Base-by-base conservation (phyloP, 2,329 filamentous ascomycete species). In the Calonectria crousiana region DNA sequence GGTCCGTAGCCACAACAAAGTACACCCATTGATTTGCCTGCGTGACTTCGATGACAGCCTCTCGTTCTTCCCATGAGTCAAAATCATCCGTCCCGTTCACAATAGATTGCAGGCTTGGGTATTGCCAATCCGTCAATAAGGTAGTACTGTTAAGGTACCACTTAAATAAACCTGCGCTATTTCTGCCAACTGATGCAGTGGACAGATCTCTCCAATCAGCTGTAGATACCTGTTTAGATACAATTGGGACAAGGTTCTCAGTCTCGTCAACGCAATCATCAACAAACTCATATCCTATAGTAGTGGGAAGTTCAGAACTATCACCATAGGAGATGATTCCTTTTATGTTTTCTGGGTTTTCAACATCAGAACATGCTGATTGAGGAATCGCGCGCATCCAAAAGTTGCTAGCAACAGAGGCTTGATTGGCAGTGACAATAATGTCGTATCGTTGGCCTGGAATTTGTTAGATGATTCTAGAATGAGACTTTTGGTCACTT, bases 61-160 rank as follows among this genome's bases (percentile, higher is more conserved):
- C 52, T 9, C 20, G 52, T 34, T 56, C 52, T 20, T 56, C 52
- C 30, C 20, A 56, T 23, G 52, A 14, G 28, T 56, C 52, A 20
- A 56, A 56, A 13, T 14, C 52, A 14, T 56, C 52, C 30, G 52
- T 56, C 5, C 78, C 73, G 30, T 72, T 70, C 14, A 75, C 20
- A 23, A 84, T 64, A 23, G 80, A 78, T 13, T 74, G 67, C 0
- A 83, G 78, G 1, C 82, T 84, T 9, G 83, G 83, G 26, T 79
- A 65, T 20, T 73, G 75, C 83, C 83, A 84, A 72, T 84, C 81
- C 30, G 81, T 76, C 4, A 80, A 49, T 77, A 84, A 77, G 26
- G 79, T 76, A 23, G 83, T 84, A 70, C 79, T 83, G 74, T 84
- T 84, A 18, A 90, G 79, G 14, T 84, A 86, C 88, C 88, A 90